Base-by-base conservation (phyloP, 2,329 filamentous ascomycete genomes). In the Stachybotrys echinatus region DNA sequence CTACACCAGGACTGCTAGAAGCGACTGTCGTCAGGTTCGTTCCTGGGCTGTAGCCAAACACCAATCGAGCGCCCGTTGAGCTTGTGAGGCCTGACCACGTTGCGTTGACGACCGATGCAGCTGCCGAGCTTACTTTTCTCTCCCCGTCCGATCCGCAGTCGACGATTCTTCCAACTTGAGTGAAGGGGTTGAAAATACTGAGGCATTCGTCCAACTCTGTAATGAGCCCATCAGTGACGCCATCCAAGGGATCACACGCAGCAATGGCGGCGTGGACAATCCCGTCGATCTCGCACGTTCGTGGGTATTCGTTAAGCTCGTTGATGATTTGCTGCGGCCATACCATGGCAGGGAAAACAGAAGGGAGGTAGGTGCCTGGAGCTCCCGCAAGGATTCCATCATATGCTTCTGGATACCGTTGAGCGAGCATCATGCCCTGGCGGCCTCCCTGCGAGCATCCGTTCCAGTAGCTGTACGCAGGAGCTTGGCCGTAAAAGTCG, bases 391-490 rank as follows among this genome's bases (percentile, higher is more conserved):
- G 60, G 20, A 80, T 72, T 10, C 77, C 78, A 50, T 81, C 74
- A 47, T 78, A 80, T 34, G 75, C 74, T 3, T 74, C 67, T 0
- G 77, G 77, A 53, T 73, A 79, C 8, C 67, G 61, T 55, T 80
- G 73, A 0, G 75, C 71, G 5, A 75, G 66, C 53, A 74, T 74
- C 18, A 79, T 61, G 20, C 76, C 79, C 61, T 82, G 77, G 1
- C 78, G 66, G 5, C 79, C 79, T 19, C 79, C 77, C 0, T 74
- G 76, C 1, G 74, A 77, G 57, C 77, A 80, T 20, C 77, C 77
- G 19, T 67, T 62, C 54, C 70, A 79, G 58, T 77, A 79, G n/a
- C 71, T 75, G 57, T 74, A 76, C 2, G 64, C 60, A 2, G 71
- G 67, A 0, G 59, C 52, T 7, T 14, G 23, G n/a, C 69, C 64